A percentile compares a stretch with the other conserved stretches of the same genome.
These are phyloP conservation scores for Elaeagnus macrophylla DNA, from an alignment of 306 rosid species.

Conservation along the genomic window DNA sequence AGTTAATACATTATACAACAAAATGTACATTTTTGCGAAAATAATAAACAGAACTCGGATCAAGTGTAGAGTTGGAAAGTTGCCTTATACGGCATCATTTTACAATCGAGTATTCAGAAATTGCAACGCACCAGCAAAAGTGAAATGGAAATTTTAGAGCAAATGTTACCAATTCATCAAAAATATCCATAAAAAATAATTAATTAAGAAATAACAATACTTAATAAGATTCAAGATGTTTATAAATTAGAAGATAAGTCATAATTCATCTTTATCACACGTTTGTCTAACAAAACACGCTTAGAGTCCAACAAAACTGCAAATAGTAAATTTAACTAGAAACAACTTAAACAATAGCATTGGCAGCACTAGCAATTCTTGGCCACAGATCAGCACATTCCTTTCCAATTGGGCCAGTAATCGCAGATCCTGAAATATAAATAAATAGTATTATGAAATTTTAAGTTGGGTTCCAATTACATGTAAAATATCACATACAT, in stretches of 20 bases:
- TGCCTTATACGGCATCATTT: too few species aligned
- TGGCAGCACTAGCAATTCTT: slow-evolving; percentile 90
- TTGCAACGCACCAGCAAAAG: not conserved
- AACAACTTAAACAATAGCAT: slow-evolving; percentile 54
- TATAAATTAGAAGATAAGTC: not conserved
- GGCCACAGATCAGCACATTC: slow-evolving; percentile 97
- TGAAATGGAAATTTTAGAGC: not conserved
- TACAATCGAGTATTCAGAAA: not conserved
- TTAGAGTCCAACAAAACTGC: not conserved
- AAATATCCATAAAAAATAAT: not conserved
- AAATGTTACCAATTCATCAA: not conserved
- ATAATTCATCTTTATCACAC: not conserved
- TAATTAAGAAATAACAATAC: not conserved
- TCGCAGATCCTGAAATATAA: slow-evolving; percentile 53
- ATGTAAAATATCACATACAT: not conserved
- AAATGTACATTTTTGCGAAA: too few species aligned
- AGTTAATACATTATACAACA: too few species aligned
- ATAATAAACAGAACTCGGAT: too few species aligned
- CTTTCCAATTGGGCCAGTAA: slow-evolving; percentile 83
- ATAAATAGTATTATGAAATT: not conserved
- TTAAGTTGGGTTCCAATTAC: not conserved
- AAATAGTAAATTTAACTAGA: too few species aligned
- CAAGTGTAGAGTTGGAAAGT: too few species aligned
- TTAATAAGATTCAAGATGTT: not conserved
- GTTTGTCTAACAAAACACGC: not conserved